Evolutionary conservation across 2,329 filamentous ascomycete species (phyloP).

Genomic region (Nigrospora osmanthi): DNA sequence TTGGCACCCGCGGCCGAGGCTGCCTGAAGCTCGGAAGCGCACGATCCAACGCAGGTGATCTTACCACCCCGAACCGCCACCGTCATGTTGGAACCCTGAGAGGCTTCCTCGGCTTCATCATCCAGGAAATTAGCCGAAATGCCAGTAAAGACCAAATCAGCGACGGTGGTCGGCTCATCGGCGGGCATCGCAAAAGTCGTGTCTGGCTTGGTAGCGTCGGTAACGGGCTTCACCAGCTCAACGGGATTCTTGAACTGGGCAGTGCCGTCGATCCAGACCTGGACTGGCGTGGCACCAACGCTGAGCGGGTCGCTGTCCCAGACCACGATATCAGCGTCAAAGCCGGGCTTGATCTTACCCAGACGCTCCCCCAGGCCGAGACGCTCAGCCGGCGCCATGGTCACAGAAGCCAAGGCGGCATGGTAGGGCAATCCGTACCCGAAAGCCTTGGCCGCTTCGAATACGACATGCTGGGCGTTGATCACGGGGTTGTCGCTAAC

Average conservation of each 20-base stretch:
- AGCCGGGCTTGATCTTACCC: conserved; percentile 54
- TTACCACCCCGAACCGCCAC: conserved; percentile 44
- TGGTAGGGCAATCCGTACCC: conserved; percentile 55
- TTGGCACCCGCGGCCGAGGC: conserved; percentile 24
- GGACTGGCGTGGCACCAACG: conserved; percentile 49
- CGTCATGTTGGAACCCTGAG: conserved; percentile 26
- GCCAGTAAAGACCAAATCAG: conserved; percentile 47
- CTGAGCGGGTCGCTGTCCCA: conserved; percentile 58
- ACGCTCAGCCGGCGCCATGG: conserved; percentile 48
- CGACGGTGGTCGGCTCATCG: conserved; percentile 28
- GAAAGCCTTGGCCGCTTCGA: conserved; percentile 54
- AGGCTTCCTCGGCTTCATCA: conserved; percentile 7
- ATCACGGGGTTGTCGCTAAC: conserved; percentile 66
- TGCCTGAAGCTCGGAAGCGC: conserved; percentile 32
- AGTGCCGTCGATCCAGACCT: conserved; percentile 57
- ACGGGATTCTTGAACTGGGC: conserved; percentile 48
- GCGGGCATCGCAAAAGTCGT: conserved; percentile 29
- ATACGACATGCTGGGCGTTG: conserved; percentile 62
- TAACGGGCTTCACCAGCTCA: conserved; percentile 41
- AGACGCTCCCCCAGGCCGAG: conserved; percentile 49
- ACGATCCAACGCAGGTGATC: conserved; percentile 49
- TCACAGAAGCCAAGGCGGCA: conserved; percentile 49
- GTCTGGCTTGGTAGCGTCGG: conserved; percentile 29
- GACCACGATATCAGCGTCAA: conserved; percentile 52
- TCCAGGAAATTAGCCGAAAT: conserved; percentile 41